A percentile compares a stretch with the other conserved stretches of the same genome.
phyloP scores from a whole-genome alignment of 129 eudicot species.

The Tagetes patula region DNA sequence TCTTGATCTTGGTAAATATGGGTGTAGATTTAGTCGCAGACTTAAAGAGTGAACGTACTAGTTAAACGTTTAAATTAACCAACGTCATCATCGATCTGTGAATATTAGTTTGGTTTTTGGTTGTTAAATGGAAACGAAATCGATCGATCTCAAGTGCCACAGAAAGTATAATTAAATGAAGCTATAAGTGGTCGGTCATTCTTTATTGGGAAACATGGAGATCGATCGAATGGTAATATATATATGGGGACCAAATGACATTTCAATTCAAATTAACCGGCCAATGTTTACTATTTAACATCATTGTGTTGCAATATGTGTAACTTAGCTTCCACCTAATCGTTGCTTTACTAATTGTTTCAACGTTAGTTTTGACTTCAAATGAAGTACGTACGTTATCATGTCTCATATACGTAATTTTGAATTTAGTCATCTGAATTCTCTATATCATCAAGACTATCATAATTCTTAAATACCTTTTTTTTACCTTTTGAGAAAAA shows the following conservation, averaged over 20 bases:
- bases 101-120: too few relatives aligned
- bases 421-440: background rate
- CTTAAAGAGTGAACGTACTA: too few relatives aligned
- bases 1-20: too few relatives aligned
- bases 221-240: constrained; percentile 28
- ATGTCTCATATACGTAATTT: background rate
- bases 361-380: constrained; percentile 27
- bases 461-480: background rate
- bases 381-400: background rate
- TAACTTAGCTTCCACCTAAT: constrained; percentile 36
- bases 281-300: constrained; percentile 26
- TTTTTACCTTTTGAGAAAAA: background rate
- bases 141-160: background rate
- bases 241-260: constrained; percentile 25
- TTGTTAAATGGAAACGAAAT: background rate
- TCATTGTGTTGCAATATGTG: constrained; percentile 23
- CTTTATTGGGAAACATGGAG: constrained; percentile 29
- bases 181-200: constrained; percentile 7
- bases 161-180: background rate
- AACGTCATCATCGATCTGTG: background rate
- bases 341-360: constrained; percentile 21
- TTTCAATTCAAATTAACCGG: constrained; percentile 2
- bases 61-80: constrained; percentile 24
- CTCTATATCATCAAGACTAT: background rate
- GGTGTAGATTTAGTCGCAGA: too few relatives aligned